Conservation (phyloP, 164 flowering plant species). For the Liquidambar formosana region DNA sequence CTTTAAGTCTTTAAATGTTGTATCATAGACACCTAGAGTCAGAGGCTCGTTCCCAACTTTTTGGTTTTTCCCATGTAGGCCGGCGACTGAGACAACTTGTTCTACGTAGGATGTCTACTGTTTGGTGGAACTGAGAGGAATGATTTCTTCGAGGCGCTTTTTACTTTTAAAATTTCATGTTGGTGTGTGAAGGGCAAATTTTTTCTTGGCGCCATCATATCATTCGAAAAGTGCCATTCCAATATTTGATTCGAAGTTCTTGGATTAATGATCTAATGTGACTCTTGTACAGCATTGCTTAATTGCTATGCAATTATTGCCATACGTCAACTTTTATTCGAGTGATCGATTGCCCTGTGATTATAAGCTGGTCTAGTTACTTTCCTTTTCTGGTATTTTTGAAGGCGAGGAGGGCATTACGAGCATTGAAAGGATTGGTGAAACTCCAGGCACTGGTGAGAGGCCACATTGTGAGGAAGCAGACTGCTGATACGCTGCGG, state of each 20-base stretch:
- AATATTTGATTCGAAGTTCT: not conserved
- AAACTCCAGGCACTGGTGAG: constrained; percentile 68
- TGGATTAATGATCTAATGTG: not conserved
- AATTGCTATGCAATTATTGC: not conserved
- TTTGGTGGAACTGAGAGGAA: constrained; percentile 27
- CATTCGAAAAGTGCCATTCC: not conserved
- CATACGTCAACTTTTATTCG: not conserved
- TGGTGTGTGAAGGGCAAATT: not conserved
- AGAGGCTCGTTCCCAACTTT: not conserved
- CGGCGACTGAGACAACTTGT: constrained; percentile 34
- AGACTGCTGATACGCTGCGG: constrained; percentile 39
- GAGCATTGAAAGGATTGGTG: constrained; percentile 65
- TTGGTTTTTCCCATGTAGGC: constrained; percentile 2
- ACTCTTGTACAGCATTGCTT: not conserved
- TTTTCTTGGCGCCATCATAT: constrained; percentile 19
- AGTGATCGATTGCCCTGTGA: not conserved
- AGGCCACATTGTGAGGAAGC: constrained; percentile 67
- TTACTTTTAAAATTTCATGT: constrained; percentile 4
- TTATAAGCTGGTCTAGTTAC: not conserved
- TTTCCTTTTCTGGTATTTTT: constrained; percentile 3
- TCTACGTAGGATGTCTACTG: too few species aligned
- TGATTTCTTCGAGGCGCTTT: constrained; percentile 2
- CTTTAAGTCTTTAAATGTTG: constrained; percentile 22
- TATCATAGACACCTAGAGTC: not conserved
- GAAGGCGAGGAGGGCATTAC: constrained; percentile 66